Conservation (phyloP, 257 asterid genomes). For the Primulina tabacum region DNA sequence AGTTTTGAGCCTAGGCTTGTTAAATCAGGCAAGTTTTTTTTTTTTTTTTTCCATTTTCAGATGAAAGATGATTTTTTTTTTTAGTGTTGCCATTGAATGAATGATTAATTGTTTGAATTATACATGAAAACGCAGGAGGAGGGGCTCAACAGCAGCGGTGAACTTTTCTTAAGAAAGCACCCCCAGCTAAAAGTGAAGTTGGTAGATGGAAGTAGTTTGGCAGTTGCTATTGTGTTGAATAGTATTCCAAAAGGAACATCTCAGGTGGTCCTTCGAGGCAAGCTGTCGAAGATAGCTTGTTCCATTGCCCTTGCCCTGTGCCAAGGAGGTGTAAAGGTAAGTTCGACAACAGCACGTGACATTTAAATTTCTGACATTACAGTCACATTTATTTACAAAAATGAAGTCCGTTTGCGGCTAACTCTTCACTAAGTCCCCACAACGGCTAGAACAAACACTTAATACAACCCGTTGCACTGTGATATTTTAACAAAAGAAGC, state of each 20-base stretch:
- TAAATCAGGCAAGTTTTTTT: slow-evolving; percentile 56
- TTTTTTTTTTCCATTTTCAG: background rate
- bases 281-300: slow-evolving; percentile 56
- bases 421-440: no score
- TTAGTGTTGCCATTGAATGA: background rate
- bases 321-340: slow-evolving; percentile 64
- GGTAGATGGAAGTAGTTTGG: slow-evolving; percentile 85
- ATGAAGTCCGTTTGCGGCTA: no score
- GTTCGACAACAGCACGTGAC: background rate
- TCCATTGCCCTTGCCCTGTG: slow-evolving; percentile 63
- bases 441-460: no score
- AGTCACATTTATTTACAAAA: no score
- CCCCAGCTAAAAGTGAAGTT: slow-evolving; percentile 65
- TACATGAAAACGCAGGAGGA: slow-evolving; percentile 44
- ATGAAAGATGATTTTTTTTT: background rate
- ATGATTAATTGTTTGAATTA: background rate
- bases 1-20: slow-evolving; percentile 67
- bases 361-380: no score
- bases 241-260: slow-evolving; percentile 60
- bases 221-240: slow-evolving; percentile 68
- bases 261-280: slow-evolving; percentile 58
- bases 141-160: slow-evolving; percentile 55
- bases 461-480: no score
- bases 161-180: slow-evolving; percentile 48
- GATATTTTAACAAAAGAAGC: no score